Conservation (phyloP, 371 early-diverging fungal genomes). For the Mucor velutinosus region DNA sequence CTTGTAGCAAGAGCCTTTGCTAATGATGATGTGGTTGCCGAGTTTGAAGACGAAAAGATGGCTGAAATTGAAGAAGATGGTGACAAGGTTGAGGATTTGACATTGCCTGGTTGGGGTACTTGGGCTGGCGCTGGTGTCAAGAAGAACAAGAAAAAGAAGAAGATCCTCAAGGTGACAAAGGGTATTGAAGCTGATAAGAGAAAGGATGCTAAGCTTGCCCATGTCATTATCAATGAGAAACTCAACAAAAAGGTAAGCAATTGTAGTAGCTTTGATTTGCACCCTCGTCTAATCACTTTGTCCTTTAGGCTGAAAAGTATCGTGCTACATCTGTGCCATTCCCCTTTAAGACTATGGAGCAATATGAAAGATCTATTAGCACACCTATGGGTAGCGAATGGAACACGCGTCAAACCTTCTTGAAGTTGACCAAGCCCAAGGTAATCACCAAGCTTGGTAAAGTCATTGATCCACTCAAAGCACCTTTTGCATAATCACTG, state of each 20-base stretch:
- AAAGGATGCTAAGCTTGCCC: slow-evolving; percentile 77
- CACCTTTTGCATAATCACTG: slow-evolving; percentile 55
- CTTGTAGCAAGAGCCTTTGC: slow-evolving; percentile 93
- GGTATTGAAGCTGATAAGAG: slow-evolving; percentile 73
- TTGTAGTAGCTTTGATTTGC: background rate
- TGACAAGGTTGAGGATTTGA: slow-evolving; percentile 78
- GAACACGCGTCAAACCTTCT: slow-evolving; percentile 81
- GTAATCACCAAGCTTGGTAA: slow-evolving; percentile 84
- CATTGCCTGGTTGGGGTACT: slow-evolving; percentile 94
- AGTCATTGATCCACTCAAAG: slow-evolving; percentile 84
- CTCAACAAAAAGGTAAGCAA: slow-evolving; percentile 70
- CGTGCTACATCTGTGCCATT: slow-evolving; percentile 74
- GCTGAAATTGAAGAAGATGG: slow-evolving; percentile 68
- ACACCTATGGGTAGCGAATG: slow-evolving; percentile 94
- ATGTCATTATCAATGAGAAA: slow-evolving; percentile 94
- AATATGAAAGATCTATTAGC: slow-evolving; percentile 86
- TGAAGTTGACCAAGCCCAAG: slow-evolving; percentile 78
- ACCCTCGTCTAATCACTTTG: background rate
- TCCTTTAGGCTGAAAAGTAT: slow-evolving; percentile 69
- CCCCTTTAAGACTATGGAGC: slow-evolving; percentile 84
- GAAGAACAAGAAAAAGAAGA: slow-evolving; percentile 62
- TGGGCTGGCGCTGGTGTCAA: slow-evolving; percentile 85
- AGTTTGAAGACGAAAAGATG: slow-evolving; percentile 88
- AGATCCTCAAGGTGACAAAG: slow-evolving; percentile 64
- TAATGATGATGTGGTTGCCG: slow-evolving; percentile 84